Percentiles rank a stretch among this genome's conserved stretches.
Conservation (phyloP, 352 stramenopile genomes). For the Phytophthora cryptogea region DNA sequence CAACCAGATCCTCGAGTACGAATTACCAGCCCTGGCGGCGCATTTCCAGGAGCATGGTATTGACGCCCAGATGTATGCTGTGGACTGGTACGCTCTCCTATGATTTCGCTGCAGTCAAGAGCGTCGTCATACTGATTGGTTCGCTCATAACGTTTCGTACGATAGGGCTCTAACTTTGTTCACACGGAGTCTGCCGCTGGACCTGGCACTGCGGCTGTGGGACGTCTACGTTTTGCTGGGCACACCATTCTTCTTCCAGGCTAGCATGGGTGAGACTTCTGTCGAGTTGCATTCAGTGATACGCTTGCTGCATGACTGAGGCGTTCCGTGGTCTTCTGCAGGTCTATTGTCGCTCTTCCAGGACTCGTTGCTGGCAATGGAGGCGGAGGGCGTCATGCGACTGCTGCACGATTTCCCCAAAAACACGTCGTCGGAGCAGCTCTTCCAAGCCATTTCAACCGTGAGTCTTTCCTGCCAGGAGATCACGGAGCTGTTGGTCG, state of each 20-base stretch:
- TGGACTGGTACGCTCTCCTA: constrained; percentile 67
- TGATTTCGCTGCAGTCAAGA: not conserved
- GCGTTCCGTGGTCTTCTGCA: constrained; percentile 20
- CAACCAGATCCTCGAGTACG: constrained; percentile 81
- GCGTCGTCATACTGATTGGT: not conserved
- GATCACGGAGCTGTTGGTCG: constrained; percentile 69
- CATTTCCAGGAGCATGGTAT: constrained; percentile 81
- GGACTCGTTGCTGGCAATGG: constrained; percentile 68
- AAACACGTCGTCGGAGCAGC: constrained; percentile 55
- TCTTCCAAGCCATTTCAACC: constrained; percentile 69
- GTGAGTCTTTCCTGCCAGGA: constrained; percentile 73
- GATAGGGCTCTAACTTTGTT: constrained; percentile 81
- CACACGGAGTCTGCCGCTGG: constrained; percentile 71
- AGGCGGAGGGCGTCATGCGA: constrained; percentile 76
- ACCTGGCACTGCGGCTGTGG: constrained; percentile 79
- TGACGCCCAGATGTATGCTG: constrained; percentile 86
- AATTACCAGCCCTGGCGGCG: constrained; percentile 60
- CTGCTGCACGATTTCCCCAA: constrained; percentile 80
- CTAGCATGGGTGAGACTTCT: constrained; percentile 68
- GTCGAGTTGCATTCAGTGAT: not conserved
- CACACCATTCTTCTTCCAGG: constrained; percentile 88
- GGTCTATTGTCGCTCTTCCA: constrained; percentile 76
- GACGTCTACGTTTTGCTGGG: constrained; percentile 83
- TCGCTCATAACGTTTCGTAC: not conserved
- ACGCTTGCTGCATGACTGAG: not conserved